Evolutionary conservation across 345 rosid species (phyloP), one percentile per base, ranked within the genome.

Genomic region (Syzygium grande): DNA sequence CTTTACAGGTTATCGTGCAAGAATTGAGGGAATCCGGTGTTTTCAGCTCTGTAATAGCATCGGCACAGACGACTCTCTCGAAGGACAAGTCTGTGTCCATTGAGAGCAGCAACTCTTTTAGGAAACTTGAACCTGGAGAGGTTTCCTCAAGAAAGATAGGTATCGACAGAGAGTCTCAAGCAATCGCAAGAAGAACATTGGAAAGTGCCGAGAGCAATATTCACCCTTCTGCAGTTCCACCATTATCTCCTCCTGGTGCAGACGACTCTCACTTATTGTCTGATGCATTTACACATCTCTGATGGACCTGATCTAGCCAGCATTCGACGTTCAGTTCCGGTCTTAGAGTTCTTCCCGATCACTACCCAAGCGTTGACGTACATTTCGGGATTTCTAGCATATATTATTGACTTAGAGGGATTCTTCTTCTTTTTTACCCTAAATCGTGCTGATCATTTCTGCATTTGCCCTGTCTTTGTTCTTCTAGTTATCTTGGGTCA

Each of bases 1-100:
- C 53, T 19, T 84, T 65, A 19, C 95, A 98, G 99, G 95, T 90
- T 73, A 93, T 96, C 87, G 89, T 93, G 65, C 96, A 96, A 92
- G 96, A 90, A 87, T 93, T 96, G 52, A 90, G 92, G 89, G 98
- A 97, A 90, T 91, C 99, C 16, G 98, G 98, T 83, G 92, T 94
- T 56, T 95, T 93, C 86, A 90, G 87, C 88, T 91, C 94, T 23
- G 94, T 91, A n/a, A 91, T 96, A 88, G 93, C 89, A 43, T 91
- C 94, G 46, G 92, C 95, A 21, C 89, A 87, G 86, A 87, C 54
- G 78, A 89, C 87, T 77, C 30, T 89, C 77, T 80, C 94, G 9
- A 90, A 85, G 85, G 91, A 90, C 84, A 83, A 78, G n/a, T 85
- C 87, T 78, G 85, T 85, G 73, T 90, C 92, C 5, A 90, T 90